Evolutionary conservation across 2,329 filamentous ascomycete genomes (phyloP), one percentile per base, ranked within the genome.

Genomic region (Aspergillus sclerotialis): DNA sequence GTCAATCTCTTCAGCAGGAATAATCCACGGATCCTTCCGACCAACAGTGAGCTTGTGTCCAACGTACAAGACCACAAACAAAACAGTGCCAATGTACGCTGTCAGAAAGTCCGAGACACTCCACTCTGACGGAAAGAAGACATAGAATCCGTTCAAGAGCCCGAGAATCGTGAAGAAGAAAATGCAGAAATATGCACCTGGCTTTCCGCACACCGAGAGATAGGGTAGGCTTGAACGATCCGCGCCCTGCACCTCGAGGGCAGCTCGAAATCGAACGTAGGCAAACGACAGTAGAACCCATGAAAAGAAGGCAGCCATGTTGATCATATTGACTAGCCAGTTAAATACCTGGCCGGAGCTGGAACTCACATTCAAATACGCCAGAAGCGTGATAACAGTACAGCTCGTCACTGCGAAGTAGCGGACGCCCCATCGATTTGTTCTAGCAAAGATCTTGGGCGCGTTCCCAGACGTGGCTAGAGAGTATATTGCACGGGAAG

Each of bases 281-380:
- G 73, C 65, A 38, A 76, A 37, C 65, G 69, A 55, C 82, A 81
- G 49, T 73, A 73, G 3, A 72, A 23, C 67, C 80, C 81, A 85
- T 24, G 70, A 75, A 41, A 82, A 79, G 53, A 84, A 76, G 4
- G 77, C 78, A 5, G 75, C 75, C 7, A 80, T 75, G 30, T 75
- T 72, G 5, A 70, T 76, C 40, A 84, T 74, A 61, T 81, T 81
- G 44, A 84, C 67, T 30, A 84, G 64, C 80, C 80, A 85, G 63
- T 71, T 67, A 58, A 85, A 85, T 9, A 81, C 80, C 12, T 19
- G 9, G 18, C 29, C 18, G 7, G 29, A 14, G 8, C 12, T 17
- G 14, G 16, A 12, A 7, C 29, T 19, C 4, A 14, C 5, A 12
- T 31, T 23, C 29, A 31, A 12, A 14, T 53, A 60, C 5, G 48